Percentiles rank a stretch among this genome's conserved stretches.
These are phyloP conservation scores for Syncephalastrum racemosum DNA, from an alignment of 371 early-diverging fungal species.

Conservation along the genomic window DNA sequence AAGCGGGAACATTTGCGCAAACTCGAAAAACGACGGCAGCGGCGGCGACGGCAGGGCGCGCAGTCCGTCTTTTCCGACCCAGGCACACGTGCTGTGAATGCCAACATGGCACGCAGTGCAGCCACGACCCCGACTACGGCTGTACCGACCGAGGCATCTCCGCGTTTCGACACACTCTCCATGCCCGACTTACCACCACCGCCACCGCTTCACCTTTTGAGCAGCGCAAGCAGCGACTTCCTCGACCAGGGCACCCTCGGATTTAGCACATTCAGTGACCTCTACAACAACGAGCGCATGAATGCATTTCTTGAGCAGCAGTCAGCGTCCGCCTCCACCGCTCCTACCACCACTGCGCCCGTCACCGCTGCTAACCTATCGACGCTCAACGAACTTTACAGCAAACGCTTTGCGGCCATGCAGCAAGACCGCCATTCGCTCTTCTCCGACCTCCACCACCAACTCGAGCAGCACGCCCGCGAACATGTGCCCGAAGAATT, in stretches of 20 bases:
- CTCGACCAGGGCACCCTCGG: background rate
- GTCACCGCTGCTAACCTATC: slow-evolving; percentile 24
- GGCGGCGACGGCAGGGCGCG: slow-evolving; percentile 2
- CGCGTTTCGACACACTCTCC: slow-evolving; percentile 13
- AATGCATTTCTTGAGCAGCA: slow-evolving; percentile 5
- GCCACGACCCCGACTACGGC: no score
- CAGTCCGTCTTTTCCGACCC: slow-evolving; percentile 14
- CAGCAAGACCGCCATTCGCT: background rate
- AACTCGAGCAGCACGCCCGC: background rate
- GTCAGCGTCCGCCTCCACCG: no score
- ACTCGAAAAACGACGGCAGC: slow-evolving; percentile 16
- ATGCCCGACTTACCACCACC: slow-evolving; percentile 12
- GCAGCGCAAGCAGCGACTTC: no score
- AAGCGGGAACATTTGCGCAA: slow-evolving; percentile 13
- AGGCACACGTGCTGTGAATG: background rate
- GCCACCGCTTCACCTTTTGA: background rate
- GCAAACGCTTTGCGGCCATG: slow-evolving; percentile 16
- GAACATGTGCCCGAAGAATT: background rate
- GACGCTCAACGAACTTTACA: slow-evolving; percentile 17
- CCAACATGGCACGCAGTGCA: no score
- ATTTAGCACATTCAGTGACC: slow-evolving; percentile 7
- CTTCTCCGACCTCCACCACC: no score
- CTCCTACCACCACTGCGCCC: slow-evolving; percentile 4
- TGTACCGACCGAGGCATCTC: no score
- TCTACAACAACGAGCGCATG: slow-evolving; percentile 6